Conservation (phyloP, 352 stramenopile species). For the Phytophthora citrophthora region DNA sequence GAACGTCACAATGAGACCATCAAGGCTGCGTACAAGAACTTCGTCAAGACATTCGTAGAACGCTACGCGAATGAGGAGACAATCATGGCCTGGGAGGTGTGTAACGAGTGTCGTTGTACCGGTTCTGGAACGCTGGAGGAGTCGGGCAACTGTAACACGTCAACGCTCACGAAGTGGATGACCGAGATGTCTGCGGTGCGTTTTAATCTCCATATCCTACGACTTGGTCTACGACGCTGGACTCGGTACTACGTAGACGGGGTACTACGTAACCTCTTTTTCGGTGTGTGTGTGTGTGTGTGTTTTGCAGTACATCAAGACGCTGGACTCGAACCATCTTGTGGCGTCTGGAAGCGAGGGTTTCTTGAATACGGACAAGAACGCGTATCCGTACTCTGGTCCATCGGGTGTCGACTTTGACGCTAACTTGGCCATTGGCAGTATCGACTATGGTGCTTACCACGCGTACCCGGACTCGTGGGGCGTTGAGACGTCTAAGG, state of each 20-base stretch:
- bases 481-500: conserved; percentile 28
- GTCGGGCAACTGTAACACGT: conserved; percentile 30
- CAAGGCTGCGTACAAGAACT: conserved; percentile 41
- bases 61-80: conserved; percentile 32
- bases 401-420: conserved; percentile 43
- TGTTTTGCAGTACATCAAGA: conserved; percentile 39
- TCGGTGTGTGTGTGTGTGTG: neutral
- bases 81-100: conserved; percentile 38
- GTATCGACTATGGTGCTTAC: conserved; percentile 43
- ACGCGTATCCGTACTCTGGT: conserved; percentile 42
- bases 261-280: neutral
- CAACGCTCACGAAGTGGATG: conserved; percentile 37
- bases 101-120: conserved; percentile 36
- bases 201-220: neutral
- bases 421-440: conserved; percentile 32
- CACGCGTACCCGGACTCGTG: conserved; percentile 44
- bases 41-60: conserved; percentile 30
- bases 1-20: too few species aligned
- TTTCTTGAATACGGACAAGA: conserved; percentile 47
- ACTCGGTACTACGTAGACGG: too few species aligned
- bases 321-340: conserved; percentile 41
- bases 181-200: conserved; percentile 39
- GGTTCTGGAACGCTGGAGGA: conserved; percentile 31
- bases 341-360: conserved; percentile 38
- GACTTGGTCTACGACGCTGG: too few species aligned